Evolutionary conservation across 2,329 filamentous ascomycete genomes (phyloP).

Genomic region (Curvularia verruculosa): DNA sequence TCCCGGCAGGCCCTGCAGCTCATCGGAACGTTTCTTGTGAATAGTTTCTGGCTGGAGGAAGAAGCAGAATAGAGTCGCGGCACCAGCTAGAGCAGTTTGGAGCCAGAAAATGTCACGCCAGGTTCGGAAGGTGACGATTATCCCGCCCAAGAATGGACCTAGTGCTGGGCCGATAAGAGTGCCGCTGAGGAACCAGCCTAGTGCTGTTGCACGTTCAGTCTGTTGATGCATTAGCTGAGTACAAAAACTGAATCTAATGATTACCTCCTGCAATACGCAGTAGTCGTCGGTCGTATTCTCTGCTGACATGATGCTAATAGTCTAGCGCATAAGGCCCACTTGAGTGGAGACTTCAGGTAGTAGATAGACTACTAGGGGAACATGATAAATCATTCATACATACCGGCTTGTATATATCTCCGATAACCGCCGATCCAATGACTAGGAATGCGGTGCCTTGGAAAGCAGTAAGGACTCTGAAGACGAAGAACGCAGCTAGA

Average conservation of each 20-base stretch:
- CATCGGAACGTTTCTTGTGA: conserved; percentile 66
- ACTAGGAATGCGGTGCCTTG: conserved; percentile 77
- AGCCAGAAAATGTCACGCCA: conserved; percentile 83
- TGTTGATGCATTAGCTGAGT: conserved; percentile 53
- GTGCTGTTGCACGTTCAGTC: conserved; percentile 73
- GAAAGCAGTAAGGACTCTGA: conserved; percentile 75
- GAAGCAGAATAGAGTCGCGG: conserved; percentile 64
- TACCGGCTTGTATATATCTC: conserved; percentile 58
- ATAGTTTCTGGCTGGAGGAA: conserved; percentile 77
- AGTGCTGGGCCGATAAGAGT: conserved; percentile 69
- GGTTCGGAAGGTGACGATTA: conserved; percentile 74
- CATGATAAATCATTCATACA: conserved; percentile 1
- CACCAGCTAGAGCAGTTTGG: conserved; percentile 70
- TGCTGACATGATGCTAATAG: background rate
- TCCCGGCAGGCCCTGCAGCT: conserved; percentile 63
- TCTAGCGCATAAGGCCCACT: background rate
- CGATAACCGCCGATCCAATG: conserved; percentile 72
- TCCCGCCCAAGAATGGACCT: conserved; percentile 72
- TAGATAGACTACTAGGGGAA: background rate
- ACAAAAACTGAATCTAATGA: no score
- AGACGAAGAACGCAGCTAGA: conserved; percentile 73
- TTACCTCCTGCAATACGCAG: no score
- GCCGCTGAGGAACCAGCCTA: conserved; percentile 75
- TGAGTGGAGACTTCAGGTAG: background rate
- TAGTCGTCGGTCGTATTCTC: no score